phyloP scores from a whole-genome alignment of 768 basidiomycete species.

The Xerocomus potaroensis region DNA sequence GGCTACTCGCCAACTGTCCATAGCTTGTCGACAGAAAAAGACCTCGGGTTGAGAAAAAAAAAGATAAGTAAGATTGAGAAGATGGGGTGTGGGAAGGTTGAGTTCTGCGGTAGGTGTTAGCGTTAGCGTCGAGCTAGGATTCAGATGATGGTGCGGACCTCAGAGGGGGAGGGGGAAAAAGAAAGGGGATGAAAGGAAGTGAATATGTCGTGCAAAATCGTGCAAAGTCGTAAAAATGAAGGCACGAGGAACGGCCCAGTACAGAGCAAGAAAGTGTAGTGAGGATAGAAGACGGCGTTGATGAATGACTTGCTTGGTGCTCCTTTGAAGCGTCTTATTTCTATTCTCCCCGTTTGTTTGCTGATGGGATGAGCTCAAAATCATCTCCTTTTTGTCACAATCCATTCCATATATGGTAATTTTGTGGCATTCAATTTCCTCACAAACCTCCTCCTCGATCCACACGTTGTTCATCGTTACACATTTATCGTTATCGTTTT shows the following conservation, averaged over 20 bases:
- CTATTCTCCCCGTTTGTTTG: slow-evolving; percentile 30
- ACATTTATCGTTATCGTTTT: too few relatives aligned
- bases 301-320: slow-evolving; percentile 29
- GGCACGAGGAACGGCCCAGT: slow-evolving; percentile 26
- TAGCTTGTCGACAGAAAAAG: slow-evolving; percentile 36
- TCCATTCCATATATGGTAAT: slow-evolving; percentile 6
- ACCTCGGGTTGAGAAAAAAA: slow-evolving; percentile 16
- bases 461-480: too few relatives aligned
- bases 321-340: slow-evolving; percentile 32
- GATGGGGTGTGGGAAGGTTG: slow-evolving; percentile 21
- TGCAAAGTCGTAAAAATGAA: slow-evolving; percentile 59
- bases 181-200: slow-evolving; percentile 38
- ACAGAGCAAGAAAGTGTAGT: slow-evolving; percentile 24
- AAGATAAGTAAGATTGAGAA: slow-evolving; percentile 25
- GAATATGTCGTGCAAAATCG: slow-evolving; percentile 65
- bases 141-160: slow-evolving; percentile 24
- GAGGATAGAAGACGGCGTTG: slow-evolving; percentile 31
- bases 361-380: slow-evolving; percentile 16
- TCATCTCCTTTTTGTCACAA: slow-evolving; percentile 17
- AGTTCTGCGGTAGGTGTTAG: slow-evolving; percentile 14
- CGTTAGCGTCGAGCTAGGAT: slow-evolving; percentile 20
- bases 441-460: too few relatives aligned
- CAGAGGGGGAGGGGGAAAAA: slow-evolving; percentile 28
- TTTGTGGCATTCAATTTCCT: too few relatives aligned
- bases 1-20: slow-evolving; percentile 95